These are phyloP conservation scores for Clavispora asparagi DNA, from an alignment of 805 yeast genomes.

Conservation along the genomic window DNA sequence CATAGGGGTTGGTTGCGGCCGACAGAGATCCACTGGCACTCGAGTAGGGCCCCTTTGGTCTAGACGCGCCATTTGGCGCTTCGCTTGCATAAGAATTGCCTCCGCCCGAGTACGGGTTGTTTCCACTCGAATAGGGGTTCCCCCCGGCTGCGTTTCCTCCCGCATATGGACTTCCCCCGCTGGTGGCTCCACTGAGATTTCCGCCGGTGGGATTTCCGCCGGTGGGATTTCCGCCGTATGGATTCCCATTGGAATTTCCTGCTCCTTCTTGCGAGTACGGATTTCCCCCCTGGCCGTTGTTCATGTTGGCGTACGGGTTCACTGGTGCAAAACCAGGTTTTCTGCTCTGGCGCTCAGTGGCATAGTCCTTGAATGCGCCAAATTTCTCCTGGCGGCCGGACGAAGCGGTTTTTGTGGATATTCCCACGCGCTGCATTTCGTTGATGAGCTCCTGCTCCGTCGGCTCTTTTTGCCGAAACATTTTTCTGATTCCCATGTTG, in stretches of 20 bases:
- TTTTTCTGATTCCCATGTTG: constrained; percentile 42
- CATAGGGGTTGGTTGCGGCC: constrained; percentile 4
- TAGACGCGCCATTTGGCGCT: no score
- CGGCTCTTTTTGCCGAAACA: constrained; percentile 47
- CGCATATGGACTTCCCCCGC: constrained; percentile 7
- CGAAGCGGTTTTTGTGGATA: constrained; percentile 31
- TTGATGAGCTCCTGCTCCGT: constrained; percentile 43
- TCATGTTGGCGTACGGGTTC: constrained; percentile 37
- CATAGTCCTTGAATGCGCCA: constrained; percentile 46
- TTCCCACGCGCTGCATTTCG: constrained; percentile 35
- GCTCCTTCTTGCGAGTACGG: not conserved
- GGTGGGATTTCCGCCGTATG: not conserved
- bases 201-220: not conserved
- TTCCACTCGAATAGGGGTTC: no score
- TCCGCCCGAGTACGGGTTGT: no score
- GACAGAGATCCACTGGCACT: no score
- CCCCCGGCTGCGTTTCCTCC: not conserved
- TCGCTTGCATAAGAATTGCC: no score
- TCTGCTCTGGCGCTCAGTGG: constrained; percentile 34
- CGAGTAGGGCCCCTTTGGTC: no score
- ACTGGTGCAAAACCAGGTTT: constrained; percentile 37
- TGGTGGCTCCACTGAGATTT: no score
- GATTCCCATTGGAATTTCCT: not conserved
- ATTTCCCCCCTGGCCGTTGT: constrained; percentile 3
- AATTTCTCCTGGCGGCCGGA: constrained; percentile 41